phyloP scores from a whole-genome alignment of 176 grass and related monocot species.

The Oryza glumipatula region DNA sequence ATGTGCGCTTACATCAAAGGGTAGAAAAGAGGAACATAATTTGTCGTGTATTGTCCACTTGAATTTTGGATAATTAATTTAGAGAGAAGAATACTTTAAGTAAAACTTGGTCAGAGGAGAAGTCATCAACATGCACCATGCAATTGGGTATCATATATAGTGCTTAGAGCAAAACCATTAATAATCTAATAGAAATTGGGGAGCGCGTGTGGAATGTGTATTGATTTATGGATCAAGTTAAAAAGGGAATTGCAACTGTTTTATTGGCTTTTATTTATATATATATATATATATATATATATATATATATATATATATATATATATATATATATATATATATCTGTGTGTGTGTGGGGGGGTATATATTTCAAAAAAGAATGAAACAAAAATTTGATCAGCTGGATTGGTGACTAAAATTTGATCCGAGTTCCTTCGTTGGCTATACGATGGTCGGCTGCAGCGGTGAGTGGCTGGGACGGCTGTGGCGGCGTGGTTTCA shows the following conservation, averaged over 20 bases:
- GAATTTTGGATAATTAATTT: neutral
- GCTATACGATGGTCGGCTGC: no score
- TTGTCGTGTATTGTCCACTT: conserved; percentile 19
- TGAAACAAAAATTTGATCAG: no score
- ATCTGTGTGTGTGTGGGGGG: no score
- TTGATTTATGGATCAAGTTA: neutral
- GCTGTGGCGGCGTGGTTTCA: no score
- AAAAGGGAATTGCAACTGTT: neutral
- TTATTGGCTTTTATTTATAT: no score
- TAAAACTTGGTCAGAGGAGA: neutral
- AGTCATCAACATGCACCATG: neutral
- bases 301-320: no score
- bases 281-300: no score
- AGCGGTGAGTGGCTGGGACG: no score
- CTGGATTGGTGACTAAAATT: no score
- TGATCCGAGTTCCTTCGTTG: no score
- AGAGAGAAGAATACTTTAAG: neutral
- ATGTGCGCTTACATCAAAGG: conserved; percentile 1
- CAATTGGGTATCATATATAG: neutral
- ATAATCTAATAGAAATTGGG: neutral
- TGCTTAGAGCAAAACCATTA: conserved; percentile 6
- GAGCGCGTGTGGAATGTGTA: neutral
- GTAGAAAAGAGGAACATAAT: conserved; percentile 34
- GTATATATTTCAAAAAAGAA: no score
- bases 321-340: no score